Conservation (phyloP, 352 stramenopile genomes). For the Globisporangium sylvaticum region DNA sequence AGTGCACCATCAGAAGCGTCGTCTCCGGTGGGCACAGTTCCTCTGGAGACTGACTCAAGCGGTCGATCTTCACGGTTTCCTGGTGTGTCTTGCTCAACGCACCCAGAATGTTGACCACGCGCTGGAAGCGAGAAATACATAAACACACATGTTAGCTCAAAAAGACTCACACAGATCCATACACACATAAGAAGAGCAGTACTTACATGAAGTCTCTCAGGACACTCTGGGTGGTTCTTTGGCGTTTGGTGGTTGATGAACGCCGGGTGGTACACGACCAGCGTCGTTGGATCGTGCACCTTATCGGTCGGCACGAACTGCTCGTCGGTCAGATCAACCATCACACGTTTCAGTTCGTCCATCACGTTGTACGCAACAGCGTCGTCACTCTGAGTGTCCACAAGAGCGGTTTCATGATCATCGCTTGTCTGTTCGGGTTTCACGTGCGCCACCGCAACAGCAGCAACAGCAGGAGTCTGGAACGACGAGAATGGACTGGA, state of each 20-base stretch:
- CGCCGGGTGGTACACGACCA: conserved; percentile 79
- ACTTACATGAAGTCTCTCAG: conserved; percentile 76
- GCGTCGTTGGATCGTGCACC: conserved; percentile 41
- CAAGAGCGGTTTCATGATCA: neutral
- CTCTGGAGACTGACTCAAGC: conserved; percentile 59
- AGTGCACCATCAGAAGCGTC: conserved; percentile 78
- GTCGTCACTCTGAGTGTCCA: conserved; percentile 15
- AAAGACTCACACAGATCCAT: neutral
- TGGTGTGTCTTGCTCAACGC: conserved; percentile 61
- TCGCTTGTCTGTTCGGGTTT: conserved; percentile 26
- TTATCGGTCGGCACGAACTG: conserved; percentile 23
- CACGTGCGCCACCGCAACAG: conserved; percentile 11
- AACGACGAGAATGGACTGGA: conserved; percentile 36
- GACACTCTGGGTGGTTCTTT: conserved; percentile 78
- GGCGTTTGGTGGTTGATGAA: conserved; percentile 85
- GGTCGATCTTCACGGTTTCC: conserved; percentile 63
- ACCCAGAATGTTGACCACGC: conserved; percentile 66
- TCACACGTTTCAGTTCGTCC: conserved; percentile 72
- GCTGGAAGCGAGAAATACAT: conserved; percentile 24
- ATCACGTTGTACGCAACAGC: conserved; percentile 34
- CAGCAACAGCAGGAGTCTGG: conserved; percentile 11
- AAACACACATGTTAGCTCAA: neutral
- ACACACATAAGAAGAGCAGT: conserved; percentile 2
- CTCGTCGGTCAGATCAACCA: conserved; percentile 75
- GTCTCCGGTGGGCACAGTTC: conserved; percentile 73